Percentiles rank a stretch among this genome's conserved stretches.
Conservation (phyloP, 371 early-diverging fungal genomes). For the Mortierella sp. region DNA sequence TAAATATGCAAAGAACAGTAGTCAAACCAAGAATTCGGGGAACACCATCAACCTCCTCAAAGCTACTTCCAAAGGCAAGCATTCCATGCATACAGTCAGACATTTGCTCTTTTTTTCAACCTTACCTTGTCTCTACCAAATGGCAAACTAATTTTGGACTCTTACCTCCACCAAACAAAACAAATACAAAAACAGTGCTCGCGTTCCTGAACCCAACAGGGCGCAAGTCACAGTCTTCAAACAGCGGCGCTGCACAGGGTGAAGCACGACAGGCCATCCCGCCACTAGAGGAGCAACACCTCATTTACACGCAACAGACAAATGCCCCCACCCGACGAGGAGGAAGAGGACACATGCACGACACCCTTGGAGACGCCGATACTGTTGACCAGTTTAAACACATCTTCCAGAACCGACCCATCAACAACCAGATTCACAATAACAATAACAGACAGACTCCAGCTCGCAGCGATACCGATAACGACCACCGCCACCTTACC, state of each 20-base stretch:
- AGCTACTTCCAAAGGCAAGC: slow-evolving; percentile 51
- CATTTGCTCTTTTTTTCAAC: background rate
- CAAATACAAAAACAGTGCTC: slow-evolving; percentile 15
- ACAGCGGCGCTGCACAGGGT: background rate
- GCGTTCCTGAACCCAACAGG: slow-evolving; percentile 39
- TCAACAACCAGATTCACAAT: slow-evolving; percentile 15
- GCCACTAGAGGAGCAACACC: background rate
- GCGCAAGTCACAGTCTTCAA: slow-evolving; percentile 27
- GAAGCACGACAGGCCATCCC: background rate
- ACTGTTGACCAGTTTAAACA: slow-evolving; percentile 35
- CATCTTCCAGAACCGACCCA: slow-evolving; percentile 37
- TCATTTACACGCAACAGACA: slow-evolving; percentile 3
- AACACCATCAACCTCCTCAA: slow-evolving; percentile 36
- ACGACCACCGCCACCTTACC: background rate
- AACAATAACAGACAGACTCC: background rate
- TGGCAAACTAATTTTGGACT: too few species aligned
- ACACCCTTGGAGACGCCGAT: slow-evolving; percentile 11
- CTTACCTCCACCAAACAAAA: background rate
- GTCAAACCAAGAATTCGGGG: slow-evolving; percentile 21
- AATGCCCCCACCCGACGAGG: slow-evolving; percentile 6
- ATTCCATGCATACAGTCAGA: background rate
- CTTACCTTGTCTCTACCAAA: background rate
- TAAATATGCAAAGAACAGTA: slow-evolving; percentile 16
- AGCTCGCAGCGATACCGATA: background rate
- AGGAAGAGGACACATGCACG: background rate